Conservation (phyloP, 805 yeast species). For the Wickerhamomyces ciferrii region DNA sequence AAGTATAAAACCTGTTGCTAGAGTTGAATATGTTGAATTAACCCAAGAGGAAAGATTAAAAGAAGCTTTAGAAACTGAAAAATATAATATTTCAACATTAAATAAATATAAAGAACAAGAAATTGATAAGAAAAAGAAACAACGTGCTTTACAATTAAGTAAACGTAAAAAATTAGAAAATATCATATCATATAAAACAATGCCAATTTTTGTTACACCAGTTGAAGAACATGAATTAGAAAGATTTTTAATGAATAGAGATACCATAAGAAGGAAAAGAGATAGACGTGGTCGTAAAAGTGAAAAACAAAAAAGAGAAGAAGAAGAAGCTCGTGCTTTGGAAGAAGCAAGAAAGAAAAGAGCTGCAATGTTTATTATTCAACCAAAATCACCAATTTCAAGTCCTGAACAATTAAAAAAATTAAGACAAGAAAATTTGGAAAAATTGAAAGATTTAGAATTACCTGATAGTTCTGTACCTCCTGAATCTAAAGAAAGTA, state of each 20-base stretch:
- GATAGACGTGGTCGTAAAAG: constrained; percentile 37
- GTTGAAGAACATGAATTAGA: constrained; percentile 53
- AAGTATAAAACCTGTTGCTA: constrained; percentile 34
- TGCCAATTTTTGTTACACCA: constrained; percentile 52
- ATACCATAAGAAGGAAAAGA: constrained; percentile 32
- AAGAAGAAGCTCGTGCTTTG: constrained; percentile 25
- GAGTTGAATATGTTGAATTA: constrained; percentile 35
- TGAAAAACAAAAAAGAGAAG: constrained; percentile 35
- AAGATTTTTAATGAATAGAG: constrained; percentile 33
- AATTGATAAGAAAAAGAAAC: constrained; percentile 68
- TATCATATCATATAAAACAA: constrained; percentile 47
- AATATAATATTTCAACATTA: constrained; percentile 65
- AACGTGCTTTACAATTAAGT: constrained; percentile 66
- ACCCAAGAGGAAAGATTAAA: constrained; percentile 42
- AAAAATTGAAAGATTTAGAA: not conserved
- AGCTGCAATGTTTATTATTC: constrained; percentile 1
- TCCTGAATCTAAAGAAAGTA: not conserved
- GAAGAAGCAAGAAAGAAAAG: constrained; percentile 23
- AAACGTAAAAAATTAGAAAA: constrained; percentile 56
- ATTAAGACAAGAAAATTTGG: not conserved
- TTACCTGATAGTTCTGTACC: not conserved
- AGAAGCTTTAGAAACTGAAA: constrained; percentile 88
- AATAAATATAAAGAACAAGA: constrained; percentile 83
- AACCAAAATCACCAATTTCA: constrained; percentile 1
- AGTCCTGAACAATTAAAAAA: constrained; percentile 9